Conservation (phyloP, 768 basidiomycete genomes). For the Xerocomus potaroensis region DNA sequence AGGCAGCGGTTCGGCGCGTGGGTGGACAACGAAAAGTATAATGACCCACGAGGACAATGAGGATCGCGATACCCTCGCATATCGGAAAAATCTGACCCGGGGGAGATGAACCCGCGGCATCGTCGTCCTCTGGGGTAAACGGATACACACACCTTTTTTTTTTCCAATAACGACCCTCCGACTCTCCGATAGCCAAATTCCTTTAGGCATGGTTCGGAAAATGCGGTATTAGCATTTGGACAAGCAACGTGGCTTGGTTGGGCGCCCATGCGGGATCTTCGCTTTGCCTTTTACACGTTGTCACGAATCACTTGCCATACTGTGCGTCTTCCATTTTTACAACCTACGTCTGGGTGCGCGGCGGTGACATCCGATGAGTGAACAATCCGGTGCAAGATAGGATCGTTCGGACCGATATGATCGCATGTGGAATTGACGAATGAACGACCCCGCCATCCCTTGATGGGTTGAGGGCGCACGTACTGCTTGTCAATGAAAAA, state of each 20-base stretch:
- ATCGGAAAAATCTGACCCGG: not conserved
- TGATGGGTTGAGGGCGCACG: too few relatives aligned
- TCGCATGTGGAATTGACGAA: too few relatives aligned
- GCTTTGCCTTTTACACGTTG: not conserved
- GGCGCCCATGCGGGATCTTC: not conserved
- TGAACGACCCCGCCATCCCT: too few relatives aligned
- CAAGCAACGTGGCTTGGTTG: not conserved
- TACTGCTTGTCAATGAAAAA: too few relatives aligned
- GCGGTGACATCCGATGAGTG: not conserved
- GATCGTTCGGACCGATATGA: not conserved
- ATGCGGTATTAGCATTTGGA: not conserved
- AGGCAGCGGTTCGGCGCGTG: too few relatives aligned
- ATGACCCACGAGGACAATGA: not conserved
- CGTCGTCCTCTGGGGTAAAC: too few relatives aligned
- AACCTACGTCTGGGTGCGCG: not conserved
- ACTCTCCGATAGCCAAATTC: too few relatives aligned
- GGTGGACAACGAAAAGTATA: not conserved
- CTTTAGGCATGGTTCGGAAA: too few relatives aligned
- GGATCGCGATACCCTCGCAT: not conserved
- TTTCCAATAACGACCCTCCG: too few relatives aligned
- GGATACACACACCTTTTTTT: too few relatives aligned
- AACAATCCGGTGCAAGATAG: not conserved
- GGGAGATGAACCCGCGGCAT: not conserved
- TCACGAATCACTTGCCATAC: not conserved
- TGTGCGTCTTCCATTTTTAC: not conserved